Evolutionary conservation across 2,329 filamentous ascomycete species (phyloP), one percentile per base, ranked within the genome.

Genomic region (Ceratocystis eucalypticola): DNA sequence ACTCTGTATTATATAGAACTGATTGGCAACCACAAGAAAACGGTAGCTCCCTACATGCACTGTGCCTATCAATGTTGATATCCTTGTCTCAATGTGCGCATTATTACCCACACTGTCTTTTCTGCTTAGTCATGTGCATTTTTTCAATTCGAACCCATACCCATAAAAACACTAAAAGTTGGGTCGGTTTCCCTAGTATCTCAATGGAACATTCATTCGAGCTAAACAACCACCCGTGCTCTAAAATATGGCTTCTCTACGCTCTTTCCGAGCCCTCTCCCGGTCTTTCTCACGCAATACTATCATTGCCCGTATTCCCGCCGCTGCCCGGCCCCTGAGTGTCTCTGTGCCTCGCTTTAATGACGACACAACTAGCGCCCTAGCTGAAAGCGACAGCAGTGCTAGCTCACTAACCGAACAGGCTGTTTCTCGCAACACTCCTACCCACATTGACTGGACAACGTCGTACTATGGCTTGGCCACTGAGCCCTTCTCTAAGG

Each of bases 381-480:
- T 64, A 55, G 44, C 67, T 28, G 57, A 46, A 64, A 45, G 41
- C 4, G 20, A 46, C 5, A 30, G 17, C n/a, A 22, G 3, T 22
- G 6, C 41, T 25, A 15, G 12, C 25, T 37, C 57, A 10, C 17
- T 50, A 12, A 22, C n/a, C 10, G 57, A 59, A 50, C 69, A 57
- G 22, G 55, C 69, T 61, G 64, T 62, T 50, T 25, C 8, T 30
- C 50, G 37, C 37, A 62, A 55, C 37, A 63, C 65, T 2, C 67
- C 67, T 61, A 62, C 63, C 20, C 71, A 74, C 1, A 77, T 84
- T 68, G 88, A 96, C 80, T 96, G 92, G 92, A 84, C 87, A 22
- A 85, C 82, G 62, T 95, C 89, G 15, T 96, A 87, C 79, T 86
- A 93, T 75, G 89, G 90, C 12, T 83, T 96, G 20, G 88, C 86